Evolutionary conservation across 2,329 filamentous ascomycete species (phyloP).

Genomic region (Arthroderma sp.): DNA sequence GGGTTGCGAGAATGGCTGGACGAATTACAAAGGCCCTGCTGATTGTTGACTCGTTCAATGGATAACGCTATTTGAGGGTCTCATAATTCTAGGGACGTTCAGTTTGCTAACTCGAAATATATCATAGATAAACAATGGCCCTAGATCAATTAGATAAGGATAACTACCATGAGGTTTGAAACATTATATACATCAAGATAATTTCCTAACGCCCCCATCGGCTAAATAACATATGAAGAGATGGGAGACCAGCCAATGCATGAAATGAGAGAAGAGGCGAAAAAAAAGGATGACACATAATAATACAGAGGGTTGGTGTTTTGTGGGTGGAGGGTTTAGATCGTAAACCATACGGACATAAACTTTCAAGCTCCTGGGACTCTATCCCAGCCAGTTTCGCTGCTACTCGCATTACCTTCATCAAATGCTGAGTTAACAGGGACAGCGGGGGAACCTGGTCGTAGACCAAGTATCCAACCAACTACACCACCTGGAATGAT

Average conservation of each 20-base stretch:
- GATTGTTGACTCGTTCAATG: no score
- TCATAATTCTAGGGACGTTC: no score
- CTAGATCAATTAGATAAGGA: neutral
- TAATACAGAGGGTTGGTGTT: conserved; percentile 9
- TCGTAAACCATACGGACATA: conserved; percentile 12
- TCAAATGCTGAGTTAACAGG: conserved; percentile 14
- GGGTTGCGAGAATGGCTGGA: no score
- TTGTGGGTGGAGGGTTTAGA: conserved; percentile 10
- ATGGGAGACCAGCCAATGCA: neutral
- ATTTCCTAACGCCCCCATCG: neutral
- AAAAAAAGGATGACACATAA: neutral
- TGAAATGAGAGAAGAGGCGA: neutral
- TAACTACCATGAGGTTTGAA: neutral
- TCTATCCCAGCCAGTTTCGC: conserved; percentile 28
- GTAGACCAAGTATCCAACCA: conserved; percentile 85
- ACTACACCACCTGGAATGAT: conserved; percentile 68
- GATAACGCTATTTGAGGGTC: no score
- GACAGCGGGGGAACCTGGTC: conserved; percentile 23
- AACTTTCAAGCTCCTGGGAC: conserved; percentile 12
- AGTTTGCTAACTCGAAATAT: no score
- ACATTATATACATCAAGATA: neutral
- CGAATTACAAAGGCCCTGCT: no score
- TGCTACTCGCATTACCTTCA: conserved; percentile 20
- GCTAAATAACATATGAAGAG: neutral
- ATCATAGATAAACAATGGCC: neutral